Evolutionary conservation across 2,329 filamentous ascomycete species (phyloP), one percentile per base, ranked within the genome.

Genomic region (Myriosclerotinia duriaeana): DNA sequence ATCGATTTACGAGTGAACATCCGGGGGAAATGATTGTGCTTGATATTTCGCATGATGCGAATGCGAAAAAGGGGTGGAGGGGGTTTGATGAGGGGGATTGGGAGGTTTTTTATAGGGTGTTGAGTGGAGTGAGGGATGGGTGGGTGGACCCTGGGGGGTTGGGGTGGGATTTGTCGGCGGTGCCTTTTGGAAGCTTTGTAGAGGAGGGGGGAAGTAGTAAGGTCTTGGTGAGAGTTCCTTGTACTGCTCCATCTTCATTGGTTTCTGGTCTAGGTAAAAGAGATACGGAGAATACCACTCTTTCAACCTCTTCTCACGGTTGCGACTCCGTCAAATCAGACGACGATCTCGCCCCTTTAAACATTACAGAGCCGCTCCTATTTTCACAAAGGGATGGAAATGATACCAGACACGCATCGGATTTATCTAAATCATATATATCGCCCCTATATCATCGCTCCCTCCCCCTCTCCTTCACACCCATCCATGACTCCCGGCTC

Each of bases 1-100:
- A 74, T 50, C 38, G 20, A 34, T 74, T 74, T 67, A 73, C 64
- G 14, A 15, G 48, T 11, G 65, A 68, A 22, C 15, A 70, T 54
- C 72, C 72, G 0, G 70, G 72, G 0, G 72, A 74, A 62, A 67
- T 74, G 7, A 71, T 73, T 44, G 64, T 73, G 30, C 59, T 74
- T 8, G 72, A 74, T 48, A 52, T 74, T 8, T 66, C 55, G 14
- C 72, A 73, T 50, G 72, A 74, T 62, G 55, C 67, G 46, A 55
- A 68, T 44, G 26, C n/a, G 26, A 30, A 8, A 11, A 30, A 46
- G 2, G 20, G 15, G 34, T 63, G 50, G 22, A 63, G 3, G 22
- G 15, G 22, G 4, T 46, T 46, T 54, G 9, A 34, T 34, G 30
- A 34, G 30, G 30, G 30, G 30, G 20, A 40, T 40, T 40, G 38